A percentile compares a stretch with the other conserved stretches of the same genome.
phyloP scores from a whole-genome alignment of 805 yeast genomes.

The Kregervanrija pseudodelftensis region DNA sequence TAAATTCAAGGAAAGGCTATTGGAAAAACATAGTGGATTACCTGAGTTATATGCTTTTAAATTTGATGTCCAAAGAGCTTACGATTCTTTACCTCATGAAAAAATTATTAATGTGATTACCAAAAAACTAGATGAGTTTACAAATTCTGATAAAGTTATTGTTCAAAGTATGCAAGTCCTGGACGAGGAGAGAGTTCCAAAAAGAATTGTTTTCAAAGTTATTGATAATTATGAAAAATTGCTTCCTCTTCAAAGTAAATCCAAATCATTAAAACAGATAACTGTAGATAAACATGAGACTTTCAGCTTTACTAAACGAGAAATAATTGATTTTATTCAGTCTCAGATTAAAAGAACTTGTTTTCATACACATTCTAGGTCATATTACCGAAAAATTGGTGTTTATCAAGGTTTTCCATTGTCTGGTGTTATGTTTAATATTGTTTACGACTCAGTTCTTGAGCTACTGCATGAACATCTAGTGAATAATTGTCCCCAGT shows the following conservation, averaged over 20 bases:
- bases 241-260: conserved; percentile 26
- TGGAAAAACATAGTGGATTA: conserved; percentile 13
- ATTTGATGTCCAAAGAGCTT: conserved; percentile 73
- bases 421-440: conserved; percentile 68
- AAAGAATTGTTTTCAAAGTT: conserved; percentile 2
- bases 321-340: conserved; percentile 38
- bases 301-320: conserved; percentile 30
- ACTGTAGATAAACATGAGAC: conserved; percentile 12
- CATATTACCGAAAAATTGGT: conserved; percentile 53
- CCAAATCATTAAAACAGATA: background rate
- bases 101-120: conserved; percentile 18
- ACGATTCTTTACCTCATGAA: conserved; percentile 57
- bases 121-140: conserved; percentile 13
- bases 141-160: conserved; percentile 8
- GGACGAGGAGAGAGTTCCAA: background rate
- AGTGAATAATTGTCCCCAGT: conserved; percentile 3
- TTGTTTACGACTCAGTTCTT: conserved; percentile 60
- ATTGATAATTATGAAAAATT: conserved; percentile 9
- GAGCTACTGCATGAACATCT: conserved; percentile 21
- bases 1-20: conserved; percentile 29
- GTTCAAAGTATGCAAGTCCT: conserved; percentile 8
- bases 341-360: conserved; percentile 50
- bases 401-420: conserved; percentile 80
- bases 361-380: conserved; percentile 30
- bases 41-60: conserved; percentile 47